phyloP scores from a whole-genome alignment of 169 alveolate genomes.

The Eimeria tenella region DNA sequence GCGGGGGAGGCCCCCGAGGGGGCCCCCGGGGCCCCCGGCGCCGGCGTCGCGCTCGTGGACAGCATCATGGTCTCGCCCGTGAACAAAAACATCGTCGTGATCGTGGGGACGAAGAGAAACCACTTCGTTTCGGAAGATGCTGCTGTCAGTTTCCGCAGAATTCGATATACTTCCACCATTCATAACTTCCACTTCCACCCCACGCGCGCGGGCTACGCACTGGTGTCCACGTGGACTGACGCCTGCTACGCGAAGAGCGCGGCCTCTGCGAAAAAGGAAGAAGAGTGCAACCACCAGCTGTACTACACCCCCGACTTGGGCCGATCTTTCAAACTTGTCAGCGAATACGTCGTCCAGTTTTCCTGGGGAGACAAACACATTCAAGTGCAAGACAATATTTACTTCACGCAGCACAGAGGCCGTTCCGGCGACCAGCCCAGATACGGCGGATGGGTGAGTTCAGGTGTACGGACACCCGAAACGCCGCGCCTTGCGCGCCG shows the following conservation, averaged over 20 bases:
- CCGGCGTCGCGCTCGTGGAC: slow-evolving; percentile 51
- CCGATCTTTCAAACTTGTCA: slow-evolving; percentile 86
- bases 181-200: slow-evolving; percentile 86
- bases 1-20: not conserved
- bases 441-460: slow-evolving; percentile 80
- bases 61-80: slow-evolving; percentile 84
- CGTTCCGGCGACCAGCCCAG: slow-evolving; percentile 83
- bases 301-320: slow-evolving; percentile 93
- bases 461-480: not conserved
- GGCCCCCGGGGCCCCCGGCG: not conserved
- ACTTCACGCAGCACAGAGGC: slow-evolving; percentile 85
- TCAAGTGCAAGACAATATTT: slow-evolving; percentile 83
- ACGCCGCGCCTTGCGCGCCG: too few relatives aligned
- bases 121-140: slow-evolving; percentile 83
- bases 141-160: slow-evolving; percentile 79
- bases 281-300: slow-evolving; percentile 92
- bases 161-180: slow-evolving; percentile 77
- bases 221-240: slow-evolving; percentile 85
- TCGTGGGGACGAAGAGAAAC: slow-evolving; percentile 79
- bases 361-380: slow-evolving; percentile 92
- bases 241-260: slow-evolving; percentile 76
- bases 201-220: slow-evolving; percentile 80
- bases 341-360: slow-evolving; percentile 93
- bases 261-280: not conserved
- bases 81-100: slow-evolving; percentile 82